These are phyloP conservation scores for Arthroderma sp. DNA, from an alignment of 2,329 filamentous ascomycete species.

Conservation along the genomic window DNA sequence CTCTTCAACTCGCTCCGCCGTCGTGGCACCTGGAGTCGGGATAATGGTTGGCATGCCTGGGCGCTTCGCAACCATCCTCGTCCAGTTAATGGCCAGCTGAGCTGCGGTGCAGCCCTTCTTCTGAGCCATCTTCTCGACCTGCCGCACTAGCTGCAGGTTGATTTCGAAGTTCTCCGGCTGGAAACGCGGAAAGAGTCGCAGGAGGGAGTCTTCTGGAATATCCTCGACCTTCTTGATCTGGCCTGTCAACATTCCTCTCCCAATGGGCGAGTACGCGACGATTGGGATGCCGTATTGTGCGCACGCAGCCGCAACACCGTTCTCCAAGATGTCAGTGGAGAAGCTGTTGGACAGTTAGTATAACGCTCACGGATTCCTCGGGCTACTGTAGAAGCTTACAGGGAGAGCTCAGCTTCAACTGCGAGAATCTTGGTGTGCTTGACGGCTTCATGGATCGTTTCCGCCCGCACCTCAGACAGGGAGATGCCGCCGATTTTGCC, in stretches of 20 bases:
- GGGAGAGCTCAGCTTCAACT: too few species aligned
- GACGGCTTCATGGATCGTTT: too few species aligned
- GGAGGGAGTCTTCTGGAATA: constrained; percentile 37
- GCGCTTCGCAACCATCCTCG: too few species aligned
- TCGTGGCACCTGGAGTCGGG: too few species aligned
- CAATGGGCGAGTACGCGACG: constrained; percentile 48
- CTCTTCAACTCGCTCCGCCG: too few species aligned
- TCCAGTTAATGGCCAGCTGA: constrained; percentile 41
- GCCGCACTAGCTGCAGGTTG: constrained; percentile 39
- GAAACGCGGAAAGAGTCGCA: constrained; percentile 37
- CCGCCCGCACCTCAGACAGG: too few species aligned
- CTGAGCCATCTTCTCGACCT: constrained; percentile 34
- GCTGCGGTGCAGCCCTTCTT: constrained; percentile 34
- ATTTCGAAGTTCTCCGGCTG: constrained; percentile 33
- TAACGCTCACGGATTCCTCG: too few species aligned
- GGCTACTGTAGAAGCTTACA: too few species aligned
- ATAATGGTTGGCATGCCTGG: too few species aligned
- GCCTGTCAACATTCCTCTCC: constrained; percentile 44
- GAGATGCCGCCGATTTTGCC: too few species aligned
- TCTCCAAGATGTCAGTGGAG: constrained; percentile 19
- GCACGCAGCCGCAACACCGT: constrained; percentile 46
- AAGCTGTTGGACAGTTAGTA: too few species aligned
- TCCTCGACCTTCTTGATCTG: constrained; percentile 37
- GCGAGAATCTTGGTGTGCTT: too few species aligned
- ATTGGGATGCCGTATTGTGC: constrained; percentile 47